Evolutionary conservation across 2,329 filamentous ascomycete genomes (phyloP), one percentile per base, ranked within the genome.

Genomic region (Fusarium sp.): DNA sequence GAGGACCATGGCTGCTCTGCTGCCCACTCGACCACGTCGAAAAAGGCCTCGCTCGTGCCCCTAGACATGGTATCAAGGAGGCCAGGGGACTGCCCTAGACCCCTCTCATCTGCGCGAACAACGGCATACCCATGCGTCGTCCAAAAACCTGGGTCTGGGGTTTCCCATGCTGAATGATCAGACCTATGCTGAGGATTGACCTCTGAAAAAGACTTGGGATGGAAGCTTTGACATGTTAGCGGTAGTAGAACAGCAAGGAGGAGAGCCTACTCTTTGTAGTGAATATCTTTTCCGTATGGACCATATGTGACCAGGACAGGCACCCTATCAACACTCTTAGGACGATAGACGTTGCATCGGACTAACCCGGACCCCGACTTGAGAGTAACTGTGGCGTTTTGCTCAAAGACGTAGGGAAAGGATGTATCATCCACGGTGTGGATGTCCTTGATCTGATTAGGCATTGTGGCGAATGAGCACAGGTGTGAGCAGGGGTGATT

Each of bases 221-320:
- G 81, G 72, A 86, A 87, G 59, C 81, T 85, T 15, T 32, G 22
- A 15, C 6, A 4, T 45, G 8, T 71, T 32, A 63, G 43, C 0
- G 4, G 1, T 9, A 4, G 1, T 0, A 3, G 22, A 7, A 9
- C 2, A 8, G 9, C 1, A 30, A 11, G n/a, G 70, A 2, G 15
- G 9, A 63, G 62, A 81, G 73, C 32, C 1, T 75, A 86, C 84
- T 86, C 83, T 66, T 85, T 84, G 79, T 94, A 94, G 22, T 86
- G 88, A 38, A 93, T 92, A 74, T 94, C 92, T 75, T 94, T 94
- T 54, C 92, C 92, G 72, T 94, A 94, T 0, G 92, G 92, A 0
- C 92, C 92, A 72, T 94, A 94, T 0, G 92, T 94, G 3, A 92
- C 89, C 10, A 94, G 80, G 0, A 93, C 91, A 0, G 92, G 92